phyloP scores from a whole-genome alignment of 1,139 yeast species.

The Yamadazyma taylorii region DNA sequence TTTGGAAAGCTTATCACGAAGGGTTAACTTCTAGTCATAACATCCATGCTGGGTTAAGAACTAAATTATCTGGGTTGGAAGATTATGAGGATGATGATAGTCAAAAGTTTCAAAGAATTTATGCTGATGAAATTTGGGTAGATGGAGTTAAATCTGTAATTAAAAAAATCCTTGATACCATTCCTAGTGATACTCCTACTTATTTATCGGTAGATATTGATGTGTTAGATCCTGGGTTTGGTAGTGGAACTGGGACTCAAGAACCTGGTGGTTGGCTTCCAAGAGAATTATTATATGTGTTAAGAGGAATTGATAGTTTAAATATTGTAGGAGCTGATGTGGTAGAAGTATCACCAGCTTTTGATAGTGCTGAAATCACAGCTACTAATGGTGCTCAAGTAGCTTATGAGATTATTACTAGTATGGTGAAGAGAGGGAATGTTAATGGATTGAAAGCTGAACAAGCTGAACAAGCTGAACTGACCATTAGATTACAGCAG shows the following conservation, averaged over 20 bases:
- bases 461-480: conserved; percentile 1
- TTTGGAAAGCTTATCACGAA: conserved; percentile 73
- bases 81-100: conserved; percentile 66
- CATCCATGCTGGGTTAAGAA: conserved; percentile 71
- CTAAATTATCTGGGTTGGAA: conserved; percentile 60
- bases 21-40: conserved; percentile 58
- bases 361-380: conserved; percentile 70
- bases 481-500: too few species aligned
- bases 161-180: conserved; percentile 45
- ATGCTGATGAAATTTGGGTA: conserved; percentile 70
- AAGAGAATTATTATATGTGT: conserved; percentile 65
- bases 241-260: conserved; percentile 83
- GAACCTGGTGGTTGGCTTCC: conserved; percentile 83
- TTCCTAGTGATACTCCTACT: conserved; percentile 61
- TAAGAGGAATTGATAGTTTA: conserved; percentile 57
- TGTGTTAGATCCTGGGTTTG: conserved; percentile 77
- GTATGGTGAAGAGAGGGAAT: conserved; percentile 66
- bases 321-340: conserved; percentile 76
- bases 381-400: conserved; percentile 78
- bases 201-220: conserved; percentile 76
- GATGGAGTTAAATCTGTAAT: conserved; percentile 58
- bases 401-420: conserved; percentile 66
- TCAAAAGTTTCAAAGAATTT: conserved; percentile 63
- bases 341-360: conserved; percentile 77
- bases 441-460: conserved; percentile 14